These are phyloP conservation scores for Oropetium thomaeum DNA, from an alignment of 176 grass and related monocot species.

Conservation along the genomic window DNA sequence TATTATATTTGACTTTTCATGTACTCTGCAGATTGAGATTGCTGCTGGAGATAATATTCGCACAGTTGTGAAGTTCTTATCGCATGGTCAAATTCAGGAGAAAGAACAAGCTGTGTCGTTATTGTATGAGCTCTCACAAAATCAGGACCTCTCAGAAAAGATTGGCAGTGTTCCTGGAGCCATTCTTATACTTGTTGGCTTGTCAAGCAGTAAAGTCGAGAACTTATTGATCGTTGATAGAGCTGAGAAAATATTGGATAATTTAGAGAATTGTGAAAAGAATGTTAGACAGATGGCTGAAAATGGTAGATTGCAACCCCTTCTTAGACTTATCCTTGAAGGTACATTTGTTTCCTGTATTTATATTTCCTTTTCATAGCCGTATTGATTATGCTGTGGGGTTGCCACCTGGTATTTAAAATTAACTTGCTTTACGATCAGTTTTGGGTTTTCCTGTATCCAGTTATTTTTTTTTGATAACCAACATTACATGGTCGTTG, in stretches of 20 bases:
- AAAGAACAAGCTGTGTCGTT: slow-evolving; percentile 80
- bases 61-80: slow-evolving; percentile 94
- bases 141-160: slow-evolving; percentile 68
- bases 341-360: slow-evolving; percentile 44
- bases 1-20: slow-evolving; percentile 28
- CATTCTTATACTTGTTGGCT: slow-evolving; percentile 90
- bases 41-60: slow-evolving; percentile 82
- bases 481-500: slow-evolving; percentile 2
- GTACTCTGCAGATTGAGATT: slow-evolving; percentile 61
- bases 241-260: slow-evolving; percentile 77
- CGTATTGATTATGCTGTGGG: background rate
- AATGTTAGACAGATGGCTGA: slow-evolving; percentile 99
- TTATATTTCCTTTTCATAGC: slow-evolving; percentile 5
- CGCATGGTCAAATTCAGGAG: slow-evolving; percentile 60
- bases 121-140: slow-evolving; percentile 85
- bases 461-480: background rate
- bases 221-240: slow-evolving; percentile 60
- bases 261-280: slow-evolving; percentile 83
- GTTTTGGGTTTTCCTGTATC: background rate
- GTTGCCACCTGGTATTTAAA: background rate
- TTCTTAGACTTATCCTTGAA: slow-evolving; percentile 90
- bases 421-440: background rate
- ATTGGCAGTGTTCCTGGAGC: slow-evolving; percentile 79
- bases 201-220: slow-evolving; percentile 84
- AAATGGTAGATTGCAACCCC: slow-evolving; percentile 82